Evolutionary conservation across 192 early-diverging fungal genomes (phyloP).

Genomic region (Chytriomyces hyalinus): DNA sequence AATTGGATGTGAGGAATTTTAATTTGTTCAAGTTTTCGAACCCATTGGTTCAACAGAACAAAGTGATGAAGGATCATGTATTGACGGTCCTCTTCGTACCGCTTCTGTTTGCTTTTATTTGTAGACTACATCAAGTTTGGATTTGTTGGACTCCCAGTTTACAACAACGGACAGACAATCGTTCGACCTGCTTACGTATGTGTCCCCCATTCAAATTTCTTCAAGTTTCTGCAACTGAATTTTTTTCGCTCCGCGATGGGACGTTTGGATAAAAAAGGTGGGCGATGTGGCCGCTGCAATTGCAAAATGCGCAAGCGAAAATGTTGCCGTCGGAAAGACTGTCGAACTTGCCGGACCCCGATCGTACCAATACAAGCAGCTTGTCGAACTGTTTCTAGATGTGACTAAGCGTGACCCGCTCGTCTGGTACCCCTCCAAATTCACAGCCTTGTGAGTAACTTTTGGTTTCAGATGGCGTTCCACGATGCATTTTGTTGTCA

Average conservation of each 20-base stretch:
- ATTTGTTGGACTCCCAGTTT: slow-evolving; percentile 58
- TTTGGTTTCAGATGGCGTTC: not conserved
- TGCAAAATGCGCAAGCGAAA: slow-evolving; percentile 73
- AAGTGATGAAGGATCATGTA: too few relatives aligned
- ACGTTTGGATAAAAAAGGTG: slow-evolving; percentile 53
- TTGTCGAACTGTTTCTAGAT: slow-evolving; percentile 76
- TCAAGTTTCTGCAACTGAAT: not conserved
- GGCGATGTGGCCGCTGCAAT: slow-evolving; percentile 88
- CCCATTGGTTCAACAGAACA: too few relatives aligned
- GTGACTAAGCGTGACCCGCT: slow-evolving; percentile 61
- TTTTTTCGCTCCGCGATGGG: not conserved
- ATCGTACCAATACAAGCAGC: slow-evolving; percentile 67
- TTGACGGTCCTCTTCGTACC: too few relatives aligned
- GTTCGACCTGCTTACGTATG: slow-evolving; percentile 73
- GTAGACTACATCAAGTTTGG: slow-evolving; percentile 41
- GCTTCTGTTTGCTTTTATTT: not conserved
- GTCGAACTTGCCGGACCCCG: slow-evolving; percentile 82
- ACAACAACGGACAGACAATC: slow-evolving; percentile 72
- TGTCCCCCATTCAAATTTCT: not conserved
- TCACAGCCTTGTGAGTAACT: slow-evolving; percentile 63
- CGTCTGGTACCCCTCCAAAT: slow-evolving; percentile 76
- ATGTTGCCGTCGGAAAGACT: slow-evolving; percentile 78
- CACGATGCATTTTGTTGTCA: not conserved
- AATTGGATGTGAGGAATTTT: slow-evolving; percentile 67
- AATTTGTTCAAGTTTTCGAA: slow-evolving; percentile 17